A percentile compares a stretch with the other conserved stretches of the same genome.
phyloP scores from a whole-genome alignment of 1,284 basidiomycete genomes.

The Wallemia ichthyophaga region DNA sequence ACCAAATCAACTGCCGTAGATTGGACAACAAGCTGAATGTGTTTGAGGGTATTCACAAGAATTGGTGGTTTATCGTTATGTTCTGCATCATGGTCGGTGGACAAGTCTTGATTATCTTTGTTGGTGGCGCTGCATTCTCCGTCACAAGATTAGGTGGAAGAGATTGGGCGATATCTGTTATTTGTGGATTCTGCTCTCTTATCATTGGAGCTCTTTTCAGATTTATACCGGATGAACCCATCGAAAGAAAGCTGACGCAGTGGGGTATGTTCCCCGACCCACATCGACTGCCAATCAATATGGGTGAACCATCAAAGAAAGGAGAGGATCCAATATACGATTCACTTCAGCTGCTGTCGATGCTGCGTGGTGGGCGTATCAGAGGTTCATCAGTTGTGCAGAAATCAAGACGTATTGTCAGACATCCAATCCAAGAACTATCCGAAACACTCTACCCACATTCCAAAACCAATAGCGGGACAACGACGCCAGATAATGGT shows the following conservation, averaged over 20 bases:
- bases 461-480: conserved; percentile 20
- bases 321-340: conserved; percentile 45
- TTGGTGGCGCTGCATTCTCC: conserved; percentile 72
- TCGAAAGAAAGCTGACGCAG: conserved; percentile 38
- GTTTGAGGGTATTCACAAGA: conserved; percentile 49
- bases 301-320: conserved; percentile 23
- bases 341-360: conserved; percentile 47
- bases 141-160: conserved; percentile 46
- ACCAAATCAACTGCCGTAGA: conserved; percentile 69
- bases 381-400: conserved; percentile 21
- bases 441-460: conserved; percentile 20
- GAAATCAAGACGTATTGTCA: conserved; percentile 23
- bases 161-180: conserved; percentile 80
- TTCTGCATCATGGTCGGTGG: conserved; percentile 57
- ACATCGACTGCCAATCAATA: conserved; percentile 31
- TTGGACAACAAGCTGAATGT: conserved; percentile 66
- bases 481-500: conserved; percentile 15
- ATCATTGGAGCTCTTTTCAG: conserved; percentile 64
- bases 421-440: conserved; percentile 44
- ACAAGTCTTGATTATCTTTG: conserved; percentile 66
- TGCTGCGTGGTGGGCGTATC: conserved; percentile 55
- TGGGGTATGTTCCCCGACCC: conserved; percentile 35
- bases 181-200: conserved; percentile 55
- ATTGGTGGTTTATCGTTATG: conserved; percentile 65
- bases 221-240: conserved; percentile 44